These are phyloP conservation scores for Boletus patriciae DNA, from an alignment of 768 basidiomycete genomes.

Conservation along the genomic window DNA sequence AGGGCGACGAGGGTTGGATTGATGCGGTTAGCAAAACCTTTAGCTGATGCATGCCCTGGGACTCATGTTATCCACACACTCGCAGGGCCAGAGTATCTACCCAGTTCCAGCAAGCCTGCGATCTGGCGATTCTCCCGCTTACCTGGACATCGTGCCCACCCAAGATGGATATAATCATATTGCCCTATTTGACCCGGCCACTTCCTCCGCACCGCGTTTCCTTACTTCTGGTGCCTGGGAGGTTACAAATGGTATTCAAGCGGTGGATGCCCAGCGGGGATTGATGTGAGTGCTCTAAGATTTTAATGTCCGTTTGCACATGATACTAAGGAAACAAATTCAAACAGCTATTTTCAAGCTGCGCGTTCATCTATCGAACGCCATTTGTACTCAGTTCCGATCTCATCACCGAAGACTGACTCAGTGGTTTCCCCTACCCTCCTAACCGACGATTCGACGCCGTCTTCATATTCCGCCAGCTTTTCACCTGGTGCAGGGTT, in stretches of 20 bases:
- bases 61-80: slow-evolving; percentile 16
- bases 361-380: slow-evolving; percentile 83
- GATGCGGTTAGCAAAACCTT: slow-evolving; percentile 60
- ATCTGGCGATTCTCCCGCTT: slow-evolving; percentile 54
- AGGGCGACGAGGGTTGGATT: slow-evolving; percentile 94
- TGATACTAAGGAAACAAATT: slow-evolving; percentile 22
- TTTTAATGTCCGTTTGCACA: slow-evolving; percentile 35
- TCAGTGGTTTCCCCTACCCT: slow-evolving; percentile 40
- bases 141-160: slow-evolving; percentile 88
- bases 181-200: slow-evolving; percentile 83
- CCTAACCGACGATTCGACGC: slow-evolving; percentile 51
- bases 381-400: slow-evolving; percentile 74
- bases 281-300: slow-evolving; percentile 61
- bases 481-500: slow-evolving; percentile 89
- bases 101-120: slow-evolving; percentile 50
- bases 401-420: slow-evolving; percentile 53
- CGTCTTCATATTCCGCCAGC: slow-evolving; percentile 59
- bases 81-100: slow-evolving; percentile 62
- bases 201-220: slow-evolving; percentile 68
- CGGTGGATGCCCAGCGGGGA: slow-evolving; percentile 64
- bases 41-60: slow-evolving; percentile 1
- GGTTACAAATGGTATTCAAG: slow-evolving; percentile 71
- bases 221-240: slow-evolving; percentile 91
- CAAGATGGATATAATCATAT: slow-evolving; percentile 87
- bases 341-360: slow-evolving; percentile 81